A percentile compares a stretch with the other conserved stretches of the same genome.
Conservation (phyloP, 129 eudicot species). For the Centella asiatica region DNA sequence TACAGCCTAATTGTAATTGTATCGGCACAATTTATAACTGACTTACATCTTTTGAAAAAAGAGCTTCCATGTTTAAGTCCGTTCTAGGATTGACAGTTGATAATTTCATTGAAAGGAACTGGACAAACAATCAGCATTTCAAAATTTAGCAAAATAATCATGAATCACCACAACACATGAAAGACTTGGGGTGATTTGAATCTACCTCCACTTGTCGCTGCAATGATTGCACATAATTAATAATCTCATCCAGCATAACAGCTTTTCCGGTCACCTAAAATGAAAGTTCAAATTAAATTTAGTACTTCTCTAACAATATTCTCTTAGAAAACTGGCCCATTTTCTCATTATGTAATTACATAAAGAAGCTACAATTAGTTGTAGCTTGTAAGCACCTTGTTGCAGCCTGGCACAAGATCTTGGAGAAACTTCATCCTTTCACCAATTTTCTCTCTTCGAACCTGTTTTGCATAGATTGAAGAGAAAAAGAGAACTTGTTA, state of each 20-base stretch:
- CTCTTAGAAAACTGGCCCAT: background rate
- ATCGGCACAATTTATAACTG: background rate
- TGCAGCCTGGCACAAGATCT: constrained; percentile 97
- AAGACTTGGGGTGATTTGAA: background rate
- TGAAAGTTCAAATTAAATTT: constrained; percentile 20
- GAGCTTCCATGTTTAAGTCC: constrained; percentile 65
- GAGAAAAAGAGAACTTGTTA: constrained; percentile 1
- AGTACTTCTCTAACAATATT: background rate
- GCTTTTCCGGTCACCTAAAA: constrained; percentile 83
- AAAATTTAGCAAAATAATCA: constrained; percentile 6
- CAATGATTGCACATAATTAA: constrained; percentile 81
- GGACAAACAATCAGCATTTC: constrained; percentile 9
- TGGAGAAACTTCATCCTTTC: constrained; percentile 88
- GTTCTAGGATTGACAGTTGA: constrained; percentile 71
- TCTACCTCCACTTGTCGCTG: constrained; percentile 86
- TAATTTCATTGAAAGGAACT: constrained; percentile 94
- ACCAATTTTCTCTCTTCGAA: constrained; percentile 86
- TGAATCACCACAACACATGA: background rate
- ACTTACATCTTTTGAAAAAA: constrained; percentile 81
- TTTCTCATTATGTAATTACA: background rate
- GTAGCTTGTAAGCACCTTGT: constrained; percentile 44
- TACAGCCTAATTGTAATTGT: background rate
- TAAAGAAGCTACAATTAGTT: background rate
- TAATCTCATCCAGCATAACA: constrained; percentile 89
- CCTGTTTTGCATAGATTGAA: constrained; percentile 38